phyloP scores from a whole-genome alignment of 371 early-diverging fungal genomes.

The Zopfochytrium polystomum region DNA sequence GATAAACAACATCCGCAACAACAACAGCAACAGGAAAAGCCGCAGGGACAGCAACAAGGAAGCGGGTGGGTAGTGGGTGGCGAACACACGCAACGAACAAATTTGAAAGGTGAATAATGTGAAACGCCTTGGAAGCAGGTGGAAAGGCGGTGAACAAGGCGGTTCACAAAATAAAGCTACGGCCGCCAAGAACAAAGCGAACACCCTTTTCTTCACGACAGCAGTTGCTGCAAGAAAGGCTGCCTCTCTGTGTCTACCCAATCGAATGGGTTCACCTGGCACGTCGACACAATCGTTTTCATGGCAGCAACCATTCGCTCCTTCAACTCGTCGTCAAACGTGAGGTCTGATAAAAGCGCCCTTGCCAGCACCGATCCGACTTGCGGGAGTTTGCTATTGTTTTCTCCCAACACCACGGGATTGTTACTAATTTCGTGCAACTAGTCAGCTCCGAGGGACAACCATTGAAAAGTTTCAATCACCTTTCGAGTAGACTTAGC shows the following conservation, averaged over 20 bases:
- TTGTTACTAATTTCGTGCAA: constrained; percentile 40
- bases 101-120: neutral
- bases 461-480: neutral
- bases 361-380: constrained; percentile 67
- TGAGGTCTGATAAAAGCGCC: constrained; percentile 47
- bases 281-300: constrained; percentile 5
- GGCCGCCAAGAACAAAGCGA: neutral
- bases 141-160: too few relatives aligned
- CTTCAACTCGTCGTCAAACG: constrained; percentile 4
- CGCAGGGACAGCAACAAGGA: neutral
- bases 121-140: neutral
- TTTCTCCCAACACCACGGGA: constrained; percentile 60
- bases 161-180: neutral
- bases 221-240: constrained; percentile 7
- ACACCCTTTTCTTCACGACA: neutral
- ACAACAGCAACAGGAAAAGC: neutral
- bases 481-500: constrained; percentile 59
- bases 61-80: neutral
- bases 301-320: constrained; percentile 6
- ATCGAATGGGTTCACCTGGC: constrained; percentile 3
- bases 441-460: neutral
- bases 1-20: constrained; percentile 1
- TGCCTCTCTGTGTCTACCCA: constrained; percentile 14
- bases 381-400: constrained; percentile 60
- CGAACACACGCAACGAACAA: neutral